These are phyloP conservation scores for Cladophialophora yegresii DNA, from an alignment of 2,329 filamentous ascomycete species.

Conservation along the genomic window DNA sequence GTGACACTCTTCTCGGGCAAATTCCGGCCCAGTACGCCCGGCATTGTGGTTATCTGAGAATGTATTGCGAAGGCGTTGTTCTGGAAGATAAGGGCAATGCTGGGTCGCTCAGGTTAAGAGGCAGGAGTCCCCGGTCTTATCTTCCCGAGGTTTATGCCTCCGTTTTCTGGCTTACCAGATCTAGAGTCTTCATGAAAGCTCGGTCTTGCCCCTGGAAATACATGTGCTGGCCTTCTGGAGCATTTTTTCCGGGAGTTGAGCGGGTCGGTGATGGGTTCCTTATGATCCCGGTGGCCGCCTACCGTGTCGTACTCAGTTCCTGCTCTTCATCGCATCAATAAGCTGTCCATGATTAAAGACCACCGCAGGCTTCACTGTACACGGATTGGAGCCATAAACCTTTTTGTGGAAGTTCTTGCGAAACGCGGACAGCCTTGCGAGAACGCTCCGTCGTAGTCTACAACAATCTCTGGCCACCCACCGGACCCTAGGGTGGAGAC, in stretches of 20 bases:
- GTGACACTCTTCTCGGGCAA: slow-evolving; percentile 39
- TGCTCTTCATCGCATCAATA: not conserved
- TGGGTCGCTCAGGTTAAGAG: not conserved
- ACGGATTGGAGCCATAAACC: not conserved
- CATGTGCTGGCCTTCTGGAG: not conserved
- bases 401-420: not conserved
- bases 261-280: not conserved
- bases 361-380: not conserved
- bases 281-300: not conserved
- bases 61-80: not conserved
- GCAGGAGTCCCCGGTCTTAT: not conserved
- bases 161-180: not conserved
- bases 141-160: not conserved
- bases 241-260: not conserved
- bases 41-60: not conserved
- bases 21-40: slow-evolving; percentile 43
- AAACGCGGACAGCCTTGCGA: not conserved
- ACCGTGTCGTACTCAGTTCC: not conserved
- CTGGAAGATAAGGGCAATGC: not conserved
- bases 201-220: not conserved
- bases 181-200: not conserved
- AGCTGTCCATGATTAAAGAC: not conserved
- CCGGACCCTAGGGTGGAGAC: too few relatives aligned
- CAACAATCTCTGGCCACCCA: not conserved
- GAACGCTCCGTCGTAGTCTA: not conserved